Evolutionary conservation across 768 basidiomycete species (phyloP).

Genomic region (Flagelloscypha sp.): DNA sequence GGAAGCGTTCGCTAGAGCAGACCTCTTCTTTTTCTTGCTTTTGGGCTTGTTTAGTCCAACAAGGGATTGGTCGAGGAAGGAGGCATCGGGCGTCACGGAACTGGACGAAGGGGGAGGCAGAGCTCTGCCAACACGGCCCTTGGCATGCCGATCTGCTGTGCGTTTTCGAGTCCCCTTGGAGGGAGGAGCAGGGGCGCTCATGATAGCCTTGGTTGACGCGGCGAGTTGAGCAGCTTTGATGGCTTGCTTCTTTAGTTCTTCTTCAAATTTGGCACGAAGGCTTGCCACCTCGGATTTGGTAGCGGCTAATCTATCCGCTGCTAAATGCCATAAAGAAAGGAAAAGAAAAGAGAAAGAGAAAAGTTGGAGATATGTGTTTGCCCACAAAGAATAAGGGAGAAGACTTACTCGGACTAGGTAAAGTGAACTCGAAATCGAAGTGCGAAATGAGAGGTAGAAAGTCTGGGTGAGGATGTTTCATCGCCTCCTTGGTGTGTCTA

Average conservation of each 20-base stretch:
- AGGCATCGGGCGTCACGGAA: too few relatives aligned
- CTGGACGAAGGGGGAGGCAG: too few relatives aligned
- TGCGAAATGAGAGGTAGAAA: conserved; percentile 42
- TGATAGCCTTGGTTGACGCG: conserved; percentile 23
- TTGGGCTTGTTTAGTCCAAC: conserved; percentile 17
- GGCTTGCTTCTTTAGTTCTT: conserved; percentile 65
- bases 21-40: conserved; percentile 89
- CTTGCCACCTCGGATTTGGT: conserved; percentile 62
- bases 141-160: too few relatives aligned
- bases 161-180: conserved; percentile 24
- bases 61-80: conserved; percentile 29
- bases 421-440: conserved; percentile 52
- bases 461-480: conserved; percentile 31
- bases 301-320: conserved; percentile 61
- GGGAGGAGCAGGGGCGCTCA: too few relatives aligned
- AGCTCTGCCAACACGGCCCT: too few relatives aligned
- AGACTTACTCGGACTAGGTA: conserved; percentile 68
- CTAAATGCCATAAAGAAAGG: conserved; percentile 30
- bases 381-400: too few relatives aligned
- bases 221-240: conserved; percentile 51
- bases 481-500: conserved; percentile 28
- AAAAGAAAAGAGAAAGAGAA: conserved; percentile 16
- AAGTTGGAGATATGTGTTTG: too few relatives aligned
- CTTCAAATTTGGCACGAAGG: conserved; percentile 63
- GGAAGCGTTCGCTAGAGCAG: conserved; percentile 82